Conservation (phyloP, 306 rosid species). For the Malus asiatica region DNA sequence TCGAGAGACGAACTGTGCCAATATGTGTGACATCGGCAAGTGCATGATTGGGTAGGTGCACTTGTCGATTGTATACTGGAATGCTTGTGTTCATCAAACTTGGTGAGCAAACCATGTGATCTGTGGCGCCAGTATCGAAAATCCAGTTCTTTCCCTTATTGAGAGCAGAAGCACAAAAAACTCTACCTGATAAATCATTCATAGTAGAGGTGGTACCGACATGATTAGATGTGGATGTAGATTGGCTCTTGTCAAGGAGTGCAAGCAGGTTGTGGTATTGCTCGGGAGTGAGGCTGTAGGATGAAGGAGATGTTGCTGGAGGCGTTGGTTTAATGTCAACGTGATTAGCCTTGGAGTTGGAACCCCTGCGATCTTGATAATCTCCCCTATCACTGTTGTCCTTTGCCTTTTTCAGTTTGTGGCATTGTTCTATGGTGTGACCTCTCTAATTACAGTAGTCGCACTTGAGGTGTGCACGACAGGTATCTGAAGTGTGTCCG, state of each 20-base stretch:
- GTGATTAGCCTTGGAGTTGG: not conserved
- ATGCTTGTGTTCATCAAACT: no score
- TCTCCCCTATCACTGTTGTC: accelerated
- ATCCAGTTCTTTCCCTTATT: no score
- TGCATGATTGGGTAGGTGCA: no score
- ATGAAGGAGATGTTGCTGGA: not conserved
- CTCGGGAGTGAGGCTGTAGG: not conserved
- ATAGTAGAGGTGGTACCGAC: not conserved
- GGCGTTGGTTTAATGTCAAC: not conserved
- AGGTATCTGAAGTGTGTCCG: not conserved
- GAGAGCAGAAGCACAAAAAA: not conserved
- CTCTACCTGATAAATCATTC: not conserved
- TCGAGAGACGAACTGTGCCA: no score
- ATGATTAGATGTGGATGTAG: not conserved
- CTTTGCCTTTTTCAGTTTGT: not conserved
- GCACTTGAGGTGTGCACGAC: not conserved
- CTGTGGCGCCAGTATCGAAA: not conserved
- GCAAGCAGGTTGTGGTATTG: not conserved
- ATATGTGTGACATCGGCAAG: no score
- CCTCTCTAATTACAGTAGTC: not conserved
- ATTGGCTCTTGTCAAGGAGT: not conserved
- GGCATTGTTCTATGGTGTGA: not conserved
- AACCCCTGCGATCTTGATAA: not conserved
- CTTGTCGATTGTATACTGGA: no score
- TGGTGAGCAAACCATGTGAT: no score